Evolutionary conservation across 768 basidiomycete genomes (phyloP), one percentile per base, ranked within the genome.

Genomic region (Lactarius sanguifluus): DNA sequence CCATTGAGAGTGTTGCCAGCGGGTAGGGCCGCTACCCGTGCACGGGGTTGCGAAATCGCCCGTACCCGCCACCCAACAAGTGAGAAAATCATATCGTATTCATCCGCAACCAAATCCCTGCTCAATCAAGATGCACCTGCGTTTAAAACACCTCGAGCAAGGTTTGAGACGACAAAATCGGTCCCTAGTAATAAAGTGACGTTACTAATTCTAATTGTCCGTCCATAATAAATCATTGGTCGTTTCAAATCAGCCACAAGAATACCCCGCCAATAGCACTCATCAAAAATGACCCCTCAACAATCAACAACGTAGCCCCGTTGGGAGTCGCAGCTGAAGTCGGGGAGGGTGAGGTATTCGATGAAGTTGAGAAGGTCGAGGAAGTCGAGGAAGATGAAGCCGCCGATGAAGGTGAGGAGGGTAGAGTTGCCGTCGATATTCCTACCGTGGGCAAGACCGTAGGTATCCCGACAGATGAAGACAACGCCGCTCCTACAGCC

Each of bases 261-360:
- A 45, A n/a, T 12, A 84, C 86, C 36, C 83, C 81, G 38, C 79
- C 76, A 13, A 73, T 73, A 28, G 43, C 43, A 12, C 9, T 8
- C 20, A n/a, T 45, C 43, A 73, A 72, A n/a, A 66, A 47, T 9
- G 83, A 80, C n/a, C 45, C 34, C 15, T 13, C 6, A 30, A 34
- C 20, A 16, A 13, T 23, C 30, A 45, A 43, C 12, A 28, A 45
- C 16, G 28, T 10, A 9, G 41, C 41, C 16, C 58, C 41, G 58
- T 43, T 41, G 36, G 28, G 16, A n/a, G 16, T 34, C 25, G 7
- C 1, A 3, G 55, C 34, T 18, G 30, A 25, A 25, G 57, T 16
- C 36, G 55, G 38, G 18, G 57, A 23, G 57, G 84, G 83, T 16
- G 65, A 64, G 0, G 72, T 73, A 10, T 72, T 34, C 20, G 65